Conservation (phyloP, 768 basidiomycete genomes). For the Dentipellis fragilis region DNA sequence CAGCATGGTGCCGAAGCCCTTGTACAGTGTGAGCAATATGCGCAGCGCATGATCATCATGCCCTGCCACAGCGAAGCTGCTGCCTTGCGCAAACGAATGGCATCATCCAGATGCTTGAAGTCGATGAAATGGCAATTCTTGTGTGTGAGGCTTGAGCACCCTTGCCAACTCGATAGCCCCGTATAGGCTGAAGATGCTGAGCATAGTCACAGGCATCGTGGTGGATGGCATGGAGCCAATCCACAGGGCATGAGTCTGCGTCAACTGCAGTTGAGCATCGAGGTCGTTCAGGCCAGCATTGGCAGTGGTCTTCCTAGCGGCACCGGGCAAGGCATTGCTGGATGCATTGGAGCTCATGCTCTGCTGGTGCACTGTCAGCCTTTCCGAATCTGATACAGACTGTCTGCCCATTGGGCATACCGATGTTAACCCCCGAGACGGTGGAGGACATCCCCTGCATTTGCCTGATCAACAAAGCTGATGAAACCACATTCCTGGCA, state of each 20-base stretch:
- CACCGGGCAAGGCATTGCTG: constrained; percentile 54
- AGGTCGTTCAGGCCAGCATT: constrained; percentile 54
- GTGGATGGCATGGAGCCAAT: constrained; percentile 94
- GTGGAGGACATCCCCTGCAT: constrained; percentile 96
- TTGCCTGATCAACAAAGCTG: constrained; percentile 91
- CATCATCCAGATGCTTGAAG: constrained; percentile 95
- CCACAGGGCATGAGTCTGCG: constrained; percentile 94
- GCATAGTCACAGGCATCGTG: constrained; percentile 87
- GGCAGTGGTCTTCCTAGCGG: constrained; percentile 32
- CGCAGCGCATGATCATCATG: too few species aligned
- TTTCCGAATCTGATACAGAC: constrained; percentile 98
- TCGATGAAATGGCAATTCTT: constrained; percentile 98
- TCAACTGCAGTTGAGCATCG: constrained; percentile 81
- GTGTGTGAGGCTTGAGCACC: constrained; percentile 89
- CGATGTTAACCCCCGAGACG: constrained; percentile 89
- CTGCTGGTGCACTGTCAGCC: constrained; percentile 90
- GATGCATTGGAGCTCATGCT: constrained; percentile 54
- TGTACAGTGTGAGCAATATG: too few species aligned
- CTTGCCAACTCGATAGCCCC: constrained; percentile 96
- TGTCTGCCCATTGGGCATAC: constrained; percentile 90
- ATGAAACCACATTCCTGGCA: constrained; percentile 95
- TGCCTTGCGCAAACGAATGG: constrained; percentile 92
- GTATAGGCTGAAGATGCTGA: constrained; percentile 97
- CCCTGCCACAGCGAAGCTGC: too few species aligned
- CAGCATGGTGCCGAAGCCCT: too few species aligned